These are phyloP conservation scores for Paramecium primaurelia DNA, from an alignment of 73 alveolate species.

Conservation along the genomic window DNA sequence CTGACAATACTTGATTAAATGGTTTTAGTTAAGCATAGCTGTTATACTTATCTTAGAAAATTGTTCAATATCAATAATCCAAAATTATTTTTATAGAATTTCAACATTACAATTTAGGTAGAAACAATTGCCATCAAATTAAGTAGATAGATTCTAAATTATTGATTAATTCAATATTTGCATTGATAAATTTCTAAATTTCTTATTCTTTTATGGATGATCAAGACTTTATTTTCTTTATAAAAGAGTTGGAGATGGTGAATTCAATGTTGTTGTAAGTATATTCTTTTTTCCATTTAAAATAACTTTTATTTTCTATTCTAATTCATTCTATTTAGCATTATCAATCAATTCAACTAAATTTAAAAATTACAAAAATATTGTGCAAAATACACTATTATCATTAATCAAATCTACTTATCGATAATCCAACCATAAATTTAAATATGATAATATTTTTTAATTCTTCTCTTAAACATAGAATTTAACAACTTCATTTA, in stretches of 20 bases:
- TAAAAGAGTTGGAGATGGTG: background rate
- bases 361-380: background rate
- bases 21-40: background rate
- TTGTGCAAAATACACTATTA: background rate
- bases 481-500: background rate
- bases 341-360: background rate
- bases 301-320: background rate
- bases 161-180: background rate
- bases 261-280: background rate
- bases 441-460: background rate
- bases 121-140: background rate
- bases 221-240: background rate
- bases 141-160: background rate
- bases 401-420: background rate
- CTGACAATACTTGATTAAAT: background rate
- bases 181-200: background rate
- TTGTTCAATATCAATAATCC: conserved; percentile 27
- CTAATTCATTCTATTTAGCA: background rate
- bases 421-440: conserved; percentile 4
- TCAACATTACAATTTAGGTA: background rate
- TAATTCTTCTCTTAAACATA: background rate
- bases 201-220: background rate
- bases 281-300: background rate
- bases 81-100: background rate
- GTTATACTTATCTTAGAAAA: background rate